A percentile compares a stretch with the other conserved stretches of the same genome.
phyloP scores from a whole-genome alignment of 2,329 filamentous ascomycete genomes.

The Cladorrhinum sp. region DNA sequence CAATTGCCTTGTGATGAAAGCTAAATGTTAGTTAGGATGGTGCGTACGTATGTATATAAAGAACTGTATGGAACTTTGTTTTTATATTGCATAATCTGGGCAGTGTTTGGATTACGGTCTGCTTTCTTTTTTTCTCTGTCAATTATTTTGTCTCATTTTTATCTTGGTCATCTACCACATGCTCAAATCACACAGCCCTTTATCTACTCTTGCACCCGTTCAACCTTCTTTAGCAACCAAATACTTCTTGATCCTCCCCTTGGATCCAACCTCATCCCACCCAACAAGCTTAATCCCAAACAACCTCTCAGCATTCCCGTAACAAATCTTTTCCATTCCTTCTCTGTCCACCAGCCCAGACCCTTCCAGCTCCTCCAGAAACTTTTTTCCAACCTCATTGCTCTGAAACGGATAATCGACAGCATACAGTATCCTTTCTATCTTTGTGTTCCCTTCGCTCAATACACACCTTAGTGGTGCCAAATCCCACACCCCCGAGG shows the following conservation, averaged over 20 bases:
- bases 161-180: too few relatives aligned
- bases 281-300: constrained; percentile 29
- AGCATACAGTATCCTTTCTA: constrained; percentile 54
- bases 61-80: too few relatives aligned
- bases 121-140: too few relatives aligned
- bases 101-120: too few relatives aligned
- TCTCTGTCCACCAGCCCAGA: constrained; percentile 49
- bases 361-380: constrained; percentile 45
- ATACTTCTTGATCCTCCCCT: neutral
- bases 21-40: too few relatives aligned
- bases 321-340: constrained; percentile 48
- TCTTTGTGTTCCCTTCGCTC: constrained; percentile 37
- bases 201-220: too few relatives aligned
- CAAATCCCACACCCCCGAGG: constrained; percentile 51
- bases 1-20: too few relatives aligned
- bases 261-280: neutral
- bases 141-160: too few relatives aligned
- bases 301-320: constrained; percentile 50
- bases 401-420: constrained; percentile 56
- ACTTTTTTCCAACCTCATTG: constrained; percentile 47
- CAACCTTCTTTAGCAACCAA: too few relatives aligned
- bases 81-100: too few relatives aligned
- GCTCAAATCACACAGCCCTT: too few relatives aligned
- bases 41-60: too few relatives aligned
- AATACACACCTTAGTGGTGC: constrained; percentile 45